A percentile compares a stretch with the other conserved stretches of the same genome.
Evolutionary conservation across 148 eudicot species (phyloP).

Genomic region (Salicornia ramosissima): DNA sequence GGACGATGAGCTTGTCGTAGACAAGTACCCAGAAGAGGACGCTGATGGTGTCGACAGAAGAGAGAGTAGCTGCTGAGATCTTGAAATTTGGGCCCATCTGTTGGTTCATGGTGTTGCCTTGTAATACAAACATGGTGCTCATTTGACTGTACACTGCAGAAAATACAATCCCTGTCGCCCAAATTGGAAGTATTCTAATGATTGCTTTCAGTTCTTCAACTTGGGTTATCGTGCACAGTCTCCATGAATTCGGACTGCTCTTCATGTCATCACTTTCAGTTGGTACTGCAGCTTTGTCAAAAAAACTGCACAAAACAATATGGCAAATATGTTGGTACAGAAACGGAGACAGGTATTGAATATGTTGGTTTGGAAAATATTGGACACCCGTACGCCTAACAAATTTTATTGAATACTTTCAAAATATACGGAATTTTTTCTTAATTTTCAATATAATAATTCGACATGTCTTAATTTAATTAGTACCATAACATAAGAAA

Average conservation of each 20-base stretch:
- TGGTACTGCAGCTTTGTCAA: constrained; percentile 59
- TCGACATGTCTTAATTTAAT: no score
- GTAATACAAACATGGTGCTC: constrained; percentile 63
- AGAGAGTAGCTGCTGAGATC: constrained; percentile 60
- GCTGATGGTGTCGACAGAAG: constrained; percentile 50
- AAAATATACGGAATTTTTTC: no score
- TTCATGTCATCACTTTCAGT: constrained; percentile 31
- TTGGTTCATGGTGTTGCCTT: constrained; percentile 59
- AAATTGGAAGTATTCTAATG: constrained; percentile 51
- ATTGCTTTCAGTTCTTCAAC: constrained; percentile 61
- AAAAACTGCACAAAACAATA: constrained; percentile 33
- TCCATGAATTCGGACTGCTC: constrained; percentile 43
- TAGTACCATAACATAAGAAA: no score
- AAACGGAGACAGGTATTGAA: no score
- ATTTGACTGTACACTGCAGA: constrained; percentile 48
- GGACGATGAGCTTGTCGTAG: constrained; percentile 42
- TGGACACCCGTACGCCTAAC: no score
- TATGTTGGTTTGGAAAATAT: no score
- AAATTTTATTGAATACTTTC: no score
- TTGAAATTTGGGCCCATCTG: constrained; percentile 46
- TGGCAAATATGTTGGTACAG: background rate
- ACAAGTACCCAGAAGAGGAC: constrained; percentile 56
- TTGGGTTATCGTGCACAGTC: constrained; percentile 61
- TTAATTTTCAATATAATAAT: no score
- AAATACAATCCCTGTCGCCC: constrained; percentile 63